A percentile compares a stretch with the other conserved stretches of the same genome.
These are phyloP conservation scores for Pezizomycotina sp. DNA, from an alignment of 2,329 filamentous ascomycete species.

Conservation along the genomic window DNA sequence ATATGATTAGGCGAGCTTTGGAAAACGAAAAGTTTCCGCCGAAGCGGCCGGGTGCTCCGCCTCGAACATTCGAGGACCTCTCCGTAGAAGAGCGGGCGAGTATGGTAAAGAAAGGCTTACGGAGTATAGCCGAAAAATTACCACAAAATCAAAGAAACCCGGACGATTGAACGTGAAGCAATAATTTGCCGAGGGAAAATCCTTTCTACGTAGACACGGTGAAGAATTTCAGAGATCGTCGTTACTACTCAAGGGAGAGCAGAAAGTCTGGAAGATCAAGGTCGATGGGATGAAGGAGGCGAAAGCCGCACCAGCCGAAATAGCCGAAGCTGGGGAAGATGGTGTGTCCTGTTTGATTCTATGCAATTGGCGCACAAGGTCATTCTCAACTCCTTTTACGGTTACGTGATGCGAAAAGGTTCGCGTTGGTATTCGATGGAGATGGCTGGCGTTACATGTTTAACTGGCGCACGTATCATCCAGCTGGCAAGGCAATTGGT, in stretches of 20 bases:
- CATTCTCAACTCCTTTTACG: conserved; percentile 97
- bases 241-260: conserved; percentile 95
- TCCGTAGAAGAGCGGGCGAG: conserved; percentile 63
- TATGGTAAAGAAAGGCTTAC: conserved; percentile 76
- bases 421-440: conserved; percentile 99
- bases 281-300: conserved; percentile 69
- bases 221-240: conserved; percentile 83
- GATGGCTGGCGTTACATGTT: conserved; percentile 95
- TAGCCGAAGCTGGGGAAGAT: conserved; percentile 97
- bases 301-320: conserved; percentile 56
- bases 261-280: conserved; percentile 98
- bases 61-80: conserved; percentile 65
- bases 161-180: conserved; percentile 79
- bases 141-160: conserved; percentile 94
- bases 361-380: conserved; percentile 95
- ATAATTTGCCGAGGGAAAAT: conserved; percentile 97
- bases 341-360: conserved; percentile 89
- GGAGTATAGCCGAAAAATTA: conserved; percentile 97
- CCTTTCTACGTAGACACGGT: conserved; percentile 98
- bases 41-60: conserved; percentile 51
- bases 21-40: conserved; percentile 88
- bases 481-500: conserved; percentile 89
- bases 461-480: conserved; percentile 92
- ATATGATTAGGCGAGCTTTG: conserved; percentile 87
- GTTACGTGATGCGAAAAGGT: conserved; percentile 97